phyloP scores from a whole-genome alignment of 2,329 filamentous ascomycete genomes.

The Claviceps cyperi region DNA sequence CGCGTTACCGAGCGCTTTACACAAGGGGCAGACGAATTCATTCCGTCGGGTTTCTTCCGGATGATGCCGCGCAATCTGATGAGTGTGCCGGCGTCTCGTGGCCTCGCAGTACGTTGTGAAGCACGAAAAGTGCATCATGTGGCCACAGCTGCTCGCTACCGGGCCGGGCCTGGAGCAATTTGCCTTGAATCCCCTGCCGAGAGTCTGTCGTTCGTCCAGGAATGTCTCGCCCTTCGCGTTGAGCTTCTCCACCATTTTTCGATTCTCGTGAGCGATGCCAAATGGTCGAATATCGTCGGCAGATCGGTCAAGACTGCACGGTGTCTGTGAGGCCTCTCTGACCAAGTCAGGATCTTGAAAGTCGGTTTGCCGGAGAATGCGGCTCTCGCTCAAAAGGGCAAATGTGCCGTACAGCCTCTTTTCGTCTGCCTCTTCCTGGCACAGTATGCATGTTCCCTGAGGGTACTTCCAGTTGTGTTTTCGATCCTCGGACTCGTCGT shows the following conservation, averaged over 20 bases:
- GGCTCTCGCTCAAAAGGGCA: conserved; percentile 73
- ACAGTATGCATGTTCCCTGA: conserved; percentile 83
- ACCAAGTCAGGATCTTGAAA: conserved; percentile 71
- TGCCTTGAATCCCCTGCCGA: conserved; percentile 79
- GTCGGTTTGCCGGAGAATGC: conserved; percentile 75
- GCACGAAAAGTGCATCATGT: conserved; percentile 96
- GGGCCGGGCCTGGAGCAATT: conserved; percentile 55
- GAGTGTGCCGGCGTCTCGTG: conserved; percentile 67
- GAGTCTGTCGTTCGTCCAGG: conserved; percentile 59
- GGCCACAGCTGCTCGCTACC: conserved; percentile 81
- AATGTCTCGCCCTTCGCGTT: conserved; percentile 58
- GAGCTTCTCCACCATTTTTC: conserved; percentile 60
- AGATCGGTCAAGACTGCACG: conserved; percentile 69
- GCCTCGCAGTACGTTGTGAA: conserved; percentile 86
- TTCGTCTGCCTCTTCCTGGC: conserved; percentile 91
- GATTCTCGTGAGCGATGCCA: conserved; percentile 80
- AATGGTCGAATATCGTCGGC: conserved; percentile 76
- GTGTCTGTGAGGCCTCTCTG: conserved; percentile 65
- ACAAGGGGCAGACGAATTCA: conserved; percentile 92
- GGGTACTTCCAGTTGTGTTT: conserved; percentile 72
- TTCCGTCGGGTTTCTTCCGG: conserved; percentile 66
- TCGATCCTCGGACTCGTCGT: conserved; percentile 54
- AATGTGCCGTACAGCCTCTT: conserved; percentile 84
- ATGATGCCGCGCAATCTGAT: conserved; percentile 89
- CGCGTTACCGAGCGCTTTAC: conserved; percentile 88